Evolutionary conservation across 2,329 filamentous ascomycete species (phyloP).

Genomic region (Colletotrichum sidae): DNA sequence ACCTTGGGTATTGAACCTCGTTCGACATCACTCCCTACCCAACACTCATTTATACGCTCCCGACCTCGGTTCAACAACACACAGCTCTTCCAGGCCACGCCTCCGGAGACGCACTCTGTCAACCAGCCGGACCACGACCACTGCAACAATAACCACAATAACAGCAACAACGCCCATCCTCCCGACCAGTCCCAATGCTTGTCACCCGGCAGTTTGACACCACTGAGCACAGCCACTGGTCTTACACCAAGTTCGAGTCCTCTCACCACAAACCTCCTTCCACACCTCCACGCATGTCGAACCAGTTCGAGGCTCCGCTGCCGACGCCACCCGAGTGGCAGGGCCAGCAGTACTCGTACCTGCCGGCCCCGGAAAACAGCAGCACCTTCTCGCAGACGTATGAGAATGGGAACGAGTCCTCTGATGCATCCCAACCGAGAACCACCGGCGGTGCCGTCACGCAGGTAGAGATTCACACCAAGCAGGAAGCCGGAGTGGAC

Average conservation of each 20-base stretch:
- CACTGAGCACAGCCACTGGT: conserved; percentile 67
- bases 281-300: conserved; percentile 66
- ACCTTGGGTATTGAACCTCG: conserved; percentile 8
- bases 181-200: conserved; percentile 61
- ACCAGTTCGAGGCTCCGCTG: conserved; percentile 62
- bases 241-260: conserved; percentile 63
- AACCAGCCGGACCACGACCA: conserved; percentile 1
- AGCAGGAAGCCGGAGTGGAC: conserved; percentile 56
- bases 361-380: conserved; percentile 56
- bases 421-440: conserved; percentile 50
- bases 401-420: conserved; percentile 53
- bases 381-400: conserved; percentile 59
- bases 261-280: conserved; percentile 57
- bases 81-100: conserved; percentile 18
- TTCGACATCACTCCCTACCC: conserved; percentile 3
- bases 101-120: conserved; percentile 24
- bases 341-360: conserved; percentile 65
- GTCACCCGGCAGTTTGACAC: conserved; percentile 65
- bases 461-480: conserved; percentile 74
- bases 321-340: conserved; percentile 67
- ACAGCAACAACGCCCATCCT: neutral
- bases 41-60: conserved; percentile 6
- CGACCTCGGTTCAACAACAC: conserved; percentile 9
- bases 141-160: conserved; percentile 32
- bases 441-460: conserved; percentile 50